Percentiles rank a stretch among this genome's conserved stretches.
These are phyloP conservation scores for Penicillium sp. DNA, from an alignment of 2,329 filamentous ascomycete genomes.

Conservation along the genomic window DNA sequence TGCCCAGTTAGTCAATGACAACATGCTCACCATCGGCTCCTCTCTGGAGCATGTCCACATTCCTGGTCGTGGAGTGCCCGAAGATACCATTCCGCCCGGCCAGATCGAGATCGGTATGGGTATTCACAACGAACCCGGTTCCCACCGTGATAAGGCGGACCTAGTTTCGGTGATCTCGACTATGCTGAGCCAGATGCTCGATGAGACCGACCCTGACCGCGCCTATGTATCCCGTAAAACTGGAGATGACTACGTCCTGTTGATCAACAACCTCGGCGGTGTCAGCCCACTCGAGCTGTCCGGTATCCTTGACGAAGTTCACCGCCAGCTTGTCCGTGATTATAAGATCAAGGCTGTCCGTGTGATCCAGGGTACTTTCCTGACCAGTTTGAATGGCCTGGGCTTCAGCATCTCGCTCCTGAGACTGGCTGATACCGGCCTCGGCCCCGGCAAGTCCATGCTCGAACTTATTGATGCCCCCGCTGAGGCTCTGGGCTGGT, in stretches of 20 bases:
- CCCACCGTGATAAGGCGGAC: constrained; percentile 47
- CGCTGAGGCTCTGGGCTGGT: constrained; percentile 63
- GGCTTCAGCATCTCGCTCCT: constrained; percentile 66
- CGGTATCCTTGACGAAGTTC: constrained; percentile 62
- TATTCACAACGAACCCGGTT: constrained; percentile 63
- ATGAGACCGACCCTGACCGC: constrained; percentile 58
- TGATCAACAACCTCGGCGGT: constrained; percentile 67
- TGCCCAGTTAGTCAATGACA: constrained; percentile 65
- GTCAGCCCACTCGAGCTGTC: constrained; percentile 63
- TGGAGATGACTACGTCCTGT: constrained; percentile 57
- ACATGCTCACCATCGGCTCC: constrained; percentile 78
- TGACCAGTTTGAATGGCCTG: constrained; percentile 66
- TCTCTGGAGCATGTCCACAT: constrained; percentile 91
- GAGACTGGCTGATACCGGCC: constrained; percentile 56
- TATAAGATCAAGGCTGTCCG: constrained; percentile 59
- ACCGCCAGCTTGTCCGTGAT: constrained; percentile 53
- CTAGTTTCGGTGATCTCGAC: constrained; percentile 50
- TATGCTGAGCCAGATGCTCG: constrained; percentile 62
- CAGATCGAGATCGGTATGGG: constrained; percentile 69
- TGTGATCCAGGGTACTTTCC: constrained; percentile 62
- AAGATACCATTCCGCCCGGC: constrained; percentile 49
- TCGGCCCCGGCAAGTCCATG: constrained; percentile 51
- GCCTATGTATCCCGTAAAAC: constrained; percentile 55
- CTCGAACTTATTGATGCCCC: constrained; percentile 64
- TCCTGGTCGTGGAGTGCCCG: constrained; percentile 62